Evolutionary conservation across 1,284 basidiomycete genomes (phyloP).

Genomic region (Cystobasidiaceae sp.): DNA sequence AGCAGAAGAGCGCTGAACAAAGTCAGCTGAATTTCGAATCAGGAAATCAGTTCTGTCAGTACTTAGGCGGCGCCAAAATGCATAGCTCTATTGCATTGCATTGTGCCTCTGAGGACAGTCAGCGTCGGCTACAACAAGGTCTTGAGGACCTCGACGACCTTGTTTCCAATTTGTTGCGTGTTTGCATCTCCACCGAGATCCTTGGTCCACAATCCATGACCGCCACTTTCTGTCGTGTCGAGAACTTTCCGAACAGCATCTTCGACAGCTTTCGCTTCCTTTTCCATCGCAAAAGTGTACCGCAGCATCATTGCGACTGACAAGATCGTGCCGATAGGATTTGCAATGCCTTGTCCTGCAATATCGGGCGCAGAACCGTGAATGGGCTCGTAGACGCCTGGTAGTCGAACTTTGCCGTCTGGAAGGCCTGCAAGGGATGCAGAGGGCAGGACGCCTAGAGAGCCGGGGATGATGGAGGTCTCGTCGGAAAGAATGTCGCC

Average conservation of each 20-base stretch:
- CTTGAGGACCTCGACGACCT: slow-evolving; percentile 71
- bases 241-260: slow-evolving; percentile 80
- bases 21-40: no score
- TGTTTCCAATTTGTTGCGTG: slow-evolving; percentile 77
- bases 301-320: slow-evolving; percentile 91
- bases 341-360: slow-evolving; percentile 88
- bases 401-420: slow-evolving; percentile 59
- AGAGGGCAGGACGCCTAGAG: slow-evolving; percentile 90
- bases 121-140: slow-evolving; percentile 52
- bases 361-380: slow-evolving; percentile 96
- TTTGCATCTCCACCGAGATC: slow-evolving; percentile 77
- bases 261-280: slow-evolving; percentile 79
- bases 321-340: slow-evolving; percentile 94
- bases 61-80: no score
- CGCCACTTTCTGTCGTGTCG: slow-evolving; percentile 66
- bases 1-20: no score
- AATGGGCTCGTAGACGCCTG: slow-evolving; percentile 93
- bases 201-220: slow-evolving; percentile 72
- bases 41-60: no score
- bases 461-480: slow-evolving; percentile 94
- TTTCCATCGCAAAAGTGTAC: slow-evolving; percentile 84
- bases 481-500: slow-evolving; percentile 79
- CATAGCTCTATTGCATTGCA: background rate
- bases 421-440: slow-evolving; percentile 92
- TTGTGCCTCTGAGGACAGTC: no score